phyloP scores from a whole-genome alignment of 176 grass and related monocot genomes.

The Dactylis glomerata region DNA sequence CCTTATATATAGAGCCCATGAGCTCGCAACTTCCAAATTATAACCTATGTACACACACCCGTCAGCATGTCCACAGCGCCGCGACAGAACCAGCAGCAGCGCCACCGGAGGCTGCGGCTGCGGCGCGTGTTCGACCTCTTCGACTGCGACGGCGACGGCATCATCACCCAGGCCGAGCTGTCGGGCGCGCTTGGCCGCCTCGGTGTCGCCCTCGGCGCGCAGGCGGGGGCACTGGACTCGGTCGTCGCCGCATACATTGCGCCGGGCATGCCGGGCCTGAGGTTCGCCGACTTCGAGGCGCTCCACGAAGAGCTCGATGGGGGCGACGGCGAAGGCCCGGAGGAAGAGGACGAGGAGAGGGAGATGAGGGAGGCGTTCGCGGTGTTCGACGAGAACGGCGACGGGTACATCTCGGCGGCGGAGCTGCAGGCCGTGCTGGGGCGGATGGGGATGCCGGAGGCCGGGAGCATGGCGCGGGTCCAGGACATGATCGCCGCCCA shows the following conservation, averaged over 20 bases:
- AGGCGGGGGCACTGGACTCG: background rate
- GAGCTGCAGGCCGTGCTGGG: constrained; percentile 35
- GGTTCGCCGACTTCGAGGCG: constrained; percentile 34
- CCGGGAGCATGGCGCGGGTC: constrained; percentile 22
- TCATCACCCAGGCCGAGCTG: constrained; percentile 32
- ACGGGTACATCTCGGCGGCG: constrained; percentile 33
- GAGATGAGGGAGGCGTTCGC: constrained; percentile 12
- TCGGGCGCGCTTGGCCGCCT: constrained; percentile 31
- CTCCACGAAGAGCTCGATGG: constrained; percentile 28
- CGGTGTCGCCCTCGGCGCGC: background rate
- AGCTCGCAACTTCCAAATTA: background rate
- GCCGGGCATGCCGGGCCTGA: constrained; percentile 15
- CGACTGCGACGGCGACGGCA: constrained; percentile 38
- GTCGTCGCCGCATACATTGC: constrained; percentile 24
- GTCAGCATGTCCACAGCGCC: background rate
- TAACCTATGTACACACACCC: too few species aligned
- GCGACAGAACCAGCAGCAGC: background rate
- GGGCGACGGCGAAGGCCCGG: background rate
- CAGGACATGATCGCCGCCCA: constrained; percentile 39
- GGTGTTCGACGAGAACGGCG: constrained; percentile 42
- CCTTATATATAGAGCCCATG: background rate
- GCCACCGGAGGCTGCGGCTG: constrained; percentile 18
- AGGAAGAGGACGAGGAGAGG: background rate
- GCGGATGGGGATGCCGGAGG: constrained; percentile 39
- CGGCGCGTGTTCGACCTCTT: constrained; percentile 50